Conservation (phyloP, 352 stramenopile species). For the Phytophthora hybrid region DNA sequence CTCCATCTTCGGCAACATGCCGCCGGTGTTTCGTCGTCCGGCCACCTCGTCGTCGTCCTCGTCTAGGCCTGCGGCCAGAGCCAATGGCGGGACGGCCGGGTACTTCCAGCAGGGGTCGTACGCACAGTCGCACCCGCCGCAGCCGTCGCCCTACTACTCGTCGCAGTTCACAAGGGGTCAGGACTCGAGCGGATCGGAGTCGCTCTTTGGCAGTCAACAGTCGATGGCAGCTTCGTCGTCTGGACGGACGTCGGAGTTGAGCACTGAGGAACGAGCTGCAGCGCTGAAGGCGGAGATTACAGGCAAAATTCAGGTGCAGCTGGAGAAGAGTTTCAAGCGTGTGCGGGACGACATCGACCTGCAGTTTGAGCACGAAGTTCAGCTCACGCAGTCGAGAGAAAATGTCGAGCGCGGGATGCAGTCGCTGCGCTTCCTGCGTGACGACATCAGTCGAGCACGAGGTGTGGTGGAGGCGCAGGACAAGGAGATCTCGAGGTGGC, state of each 20-base stretch:
- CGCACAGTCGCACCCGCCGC: slow-evolving; percentile 39
- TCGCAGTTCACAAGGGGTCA: slow-evolving; percentile 40
- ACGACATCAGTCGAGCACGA: slow-evolving; percentile 67
- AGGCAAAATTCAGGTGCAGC: slow-evolving; percentile 79
- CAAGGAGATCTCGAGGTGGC: slow-evolving; percentile 65
- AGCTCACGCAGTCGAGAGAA: slow-evolving; percentile 82
- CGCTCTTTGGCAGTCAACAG: slow-evolving; percentile 60
- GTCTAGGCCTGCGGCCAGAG: slow-evolving; percentile 40
- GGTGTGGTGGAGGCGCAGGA: slow-evolving; percentile 67
- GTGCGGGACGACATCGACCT: slow-evolving; percentile 88
- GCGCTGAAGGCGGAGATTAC: slow-evolving; percentile 78
- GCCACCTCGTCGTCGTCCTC: slow-evolving; percentile 44
- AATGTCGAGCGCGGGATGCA: slow-evolving; percentile 81
- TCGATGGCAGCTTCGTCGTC: slow-evolving; percentile 23
- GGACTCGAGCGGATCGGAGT: slow-evolving; percentile 35
- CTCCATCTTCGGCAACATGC: slow-evolving; percentile 91
- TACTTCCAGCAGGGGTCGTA: slow-evolving; percentile 62
- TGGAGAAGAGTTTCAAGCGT: slow-evolving; percentile 83
- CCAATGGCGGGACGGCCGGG: slow-evolving; percentile 27
- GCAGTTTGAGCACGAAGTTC: slow-evolving; percentile 88
- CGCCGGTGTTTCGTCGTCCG: slow-evolving; percentile 82
- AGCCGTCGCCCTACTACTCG: slow-evolving; percentile 47
- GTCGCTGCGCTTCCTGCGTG: slow-evolving; percentile 74
- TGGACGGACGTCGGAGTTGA: slow-evolving; percentile 20
- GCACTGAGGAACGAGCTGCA: slow-evolving; percentile 54